Base-by-base conservation (phyloP, 768 basidiomycete species). In the Basidioascus undulatus region DNA sequence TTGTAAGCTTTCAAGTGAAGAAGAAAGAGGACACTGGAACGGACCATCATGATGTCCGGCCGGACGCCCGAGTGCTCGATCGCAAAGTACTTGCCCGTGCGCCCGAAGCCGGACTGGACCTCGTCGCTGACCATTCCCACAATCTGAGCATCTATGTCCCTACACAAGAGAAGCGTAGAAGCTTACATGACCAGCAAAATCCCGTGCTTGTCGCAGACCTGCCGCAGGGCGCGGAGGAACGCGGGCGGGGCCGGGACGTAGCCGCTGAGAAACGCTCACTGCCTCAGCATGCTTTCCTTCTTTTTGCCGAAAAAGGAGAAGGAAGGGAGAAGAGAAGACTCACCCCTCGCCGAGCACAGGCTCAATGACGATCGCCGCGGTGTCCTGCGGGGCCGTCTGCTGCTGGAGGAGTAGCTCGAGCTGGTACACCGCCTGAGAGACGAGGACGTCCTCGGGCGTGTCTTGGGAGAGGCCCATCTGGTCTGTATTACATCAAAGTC, bases 281-380 rank as follows among this genome's bases (percentile, higher is more conserved):
- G 35, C 36, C 5, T 18, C 21, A 38, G 37, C 9, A 15, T 11
- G 9, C 37, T 7, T 25, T n/a, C n/a, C n/a, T n/a, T n/a, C n/a
- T n/a, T 6, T 15, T 9, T 6, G 16, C 37, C 23, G 23, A 38
- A 6, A 6, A 15, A 23, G 20, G 10, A 21, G 12, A 5, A 12
- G 23, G 13, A 5, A 3, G 5, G n/a, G 18, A 13, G 28, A n/a
- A n/a, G n/a, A n/a, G n/a, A n/a, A n/a, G n/a, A n/a, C n/a, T n/a
- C n/a, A n/a, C n/a, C 89, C 89, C 58, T 94, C 89, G 20, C 86
- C 87, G 24, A 94, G 65, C 1, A 94, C 76, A 32, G 89, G 80
- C 63, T 96, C 89, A 32, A 96, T 59, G 47, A 96, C 60, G 52
- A 94, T 75, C n/a, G 84, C 86, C 2, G 87, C 83, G 1, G 84